phyloP scores from a whole-genome alignment of 495 filamentous ascomycete species.

The Lasiosphaeria hispida region DNA sequence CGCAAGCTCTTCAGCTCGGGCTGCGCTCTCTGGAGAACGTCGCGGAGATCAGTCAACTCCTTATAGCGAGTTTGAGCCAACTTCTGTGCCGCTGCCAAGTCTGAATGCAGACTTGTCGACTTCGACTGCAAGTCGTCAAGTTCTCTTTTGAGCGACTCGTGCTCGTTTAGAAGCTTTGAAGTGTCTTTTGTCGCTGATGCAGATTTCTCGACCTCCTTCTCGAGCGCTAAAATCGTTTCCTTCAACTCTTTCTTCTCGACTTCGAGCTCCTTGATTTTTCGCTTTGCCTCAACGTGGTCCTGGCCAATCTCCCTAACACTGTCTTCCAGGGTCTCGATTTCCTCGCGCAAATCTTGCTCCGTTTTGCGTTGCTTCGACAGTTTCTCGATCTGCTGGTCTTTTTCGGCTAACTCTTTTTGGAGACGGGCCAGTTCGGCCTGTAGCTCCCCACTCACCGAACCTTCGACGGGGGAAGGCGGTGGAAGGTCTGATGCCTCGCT shows the following conservation, averaged over 20 bases:
- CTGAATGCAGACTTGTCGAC: slow-evolving; percentile 68
- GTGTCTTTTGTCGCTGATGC: slow-evolving; percentile 31
- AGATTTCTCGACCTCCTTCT: slow-evolving; percentile 56
- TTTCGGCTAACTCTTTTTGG: slow-evolving; percentile 63
- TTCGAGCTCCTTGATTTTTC: slow-evolving; percentile 63
- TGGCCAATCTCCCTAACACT: slow-evolving; percentile 71
- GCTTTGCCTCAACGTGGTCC: slow-evolving; percentile 79
- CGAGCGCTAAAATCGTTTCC: slow-evolving; percentile 61
- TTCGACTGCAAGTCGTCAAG: slow-evolving; percentile 73
- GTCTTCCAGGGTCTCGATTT: slow-evolving; percentile 80
- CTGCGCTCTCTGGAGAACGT: slow-evolving; percentile 78
- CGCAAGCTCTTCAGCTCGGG: slow-evolving; percentile 77
- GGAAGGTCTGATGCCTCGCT: slow-evolving; percentile 32
- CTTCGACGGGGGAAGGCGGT: slow-evolving; percentile 26
- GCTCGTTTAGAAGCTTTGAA: slow-evolving; percentile 55
- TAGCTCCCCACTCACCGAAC: slow-evolving; percentile 29
- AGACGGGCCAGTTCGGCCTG: slow-evolving; percentile 46
- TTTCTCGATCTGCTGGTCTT: slow-evolving; percentile 66
- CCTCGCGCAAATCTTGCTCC: slow-evolving; percentile 78
- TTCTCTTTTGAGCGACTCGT: slow-evolving; percentile 62
- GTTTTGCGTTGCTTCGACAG: slow-evolving; percentile 65
- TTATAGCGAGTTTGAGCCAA: slow-evolving; percentile 84
- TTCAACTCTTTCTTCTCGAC: slow-evolving; percentile 48
- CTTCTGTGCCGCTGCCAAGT: slow-evolving; percentile 81
- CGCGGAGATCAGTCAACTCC: slow-evolving; percentile 74